phyloP scores from a whole-genome alignment of 306 rosid genomes.

The Luffa acutangula region DNA sequence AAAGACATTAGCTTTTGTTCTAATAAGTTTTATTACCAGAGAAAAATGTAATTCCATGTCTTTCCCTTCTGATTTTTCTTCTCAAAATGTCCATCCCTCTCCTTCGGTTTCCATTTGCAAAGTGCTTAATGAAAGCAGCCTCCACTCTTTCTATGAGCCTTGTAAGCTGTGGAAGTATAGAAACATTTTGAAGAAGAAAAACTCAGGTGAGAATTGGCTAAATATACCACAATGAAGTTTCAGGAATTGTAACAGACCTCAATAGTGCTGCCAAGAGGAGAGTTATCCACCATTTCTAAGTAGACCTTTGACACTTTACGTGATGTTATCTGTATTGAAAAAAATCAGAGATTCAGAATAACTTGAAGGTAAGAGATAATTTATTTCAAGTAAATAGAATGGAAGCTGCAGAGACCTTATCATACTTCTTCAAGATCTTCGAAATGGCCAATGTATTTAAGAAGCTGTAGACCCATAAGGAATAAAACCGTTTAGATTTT shows the following conservation, averaged over 20 bases:
- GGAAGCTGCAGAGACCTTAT: constrained; percentile 37
- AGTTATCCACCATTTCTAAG: constrained; percentile 57
- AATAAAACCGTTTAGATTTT: background rate
- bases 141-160: constrained; percentile 63
- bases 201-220: background rate
- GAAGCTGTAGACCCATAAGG: constrained; percentile 34
- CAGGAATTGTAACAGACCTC: constrained; percentile 30
- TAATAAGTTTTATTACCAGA: constrained; percentile 24
- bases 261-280: constrained; percentile 43
- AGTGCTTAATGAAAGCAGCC: constrained; percentile 44
- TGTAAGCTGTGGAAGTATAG: constrained; percentile 29
- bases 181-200: background rate
- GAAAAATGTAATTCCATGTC: constrained; percentile 37
- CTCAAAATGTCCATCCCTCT: constrained; percentile 42
- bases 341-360: background rate
- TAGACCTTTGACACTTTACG: constrained; percentile 50
- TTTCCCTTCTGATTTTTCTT: constrained; percentile 37
- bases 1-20: background rate
- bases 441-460: constrained; percentile 60
- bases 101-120: constrained; percentile 36
- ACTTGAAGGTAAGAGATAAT: background rate
- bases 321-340: constrained; percentile 28
- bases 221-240: background rate
- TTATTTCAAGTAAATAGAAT: background rate
- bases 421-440: constrained; percentile 83